phyloP scores from a whole-genome alignment of 78 protist genomes.

The Chrysochromulina tobinii region DNA sequence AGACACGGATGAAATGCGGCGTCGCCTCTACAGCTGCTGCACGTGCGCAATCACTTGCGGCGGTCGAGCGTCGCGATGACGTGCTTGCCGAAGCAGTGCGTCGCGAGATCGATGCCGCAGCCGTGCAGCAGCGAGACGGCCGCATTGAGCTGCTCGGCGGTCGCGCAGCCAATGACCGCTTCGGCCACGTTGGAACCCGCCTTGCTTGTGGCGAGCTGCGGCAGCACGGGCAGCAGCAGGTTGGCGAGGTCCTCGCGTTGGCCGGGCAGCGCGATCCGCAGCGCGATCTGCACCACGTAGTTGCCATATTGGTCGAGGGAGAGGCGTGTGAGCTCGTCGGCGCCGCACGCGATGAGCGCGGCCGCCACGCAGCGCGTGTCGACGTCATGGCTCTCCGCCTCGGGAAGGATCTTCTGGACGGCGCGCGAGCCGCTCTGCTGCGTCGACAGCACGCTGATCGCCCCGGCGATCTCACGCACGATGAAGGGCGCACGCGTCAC shows the following conservation, averaged over 20 bases:
- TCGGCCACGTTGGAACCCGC: slow-evolving; percentile 20
- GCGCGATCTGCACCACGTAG: slow-evolving; percentile 17
- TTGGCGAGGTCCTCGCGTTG: not conserved
- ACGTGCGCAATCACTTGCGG: too few relatives aligned
- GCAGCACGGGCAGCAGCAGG: not conserved
- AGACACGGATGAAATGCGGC: too few relatives aligned
- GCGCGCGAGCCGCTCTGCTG: slow-evolving; percentile 5
- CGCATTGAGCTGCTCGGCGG: not conserved
- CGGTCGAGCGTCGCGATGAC: too few relatives aligned
- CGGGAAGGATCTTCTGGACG: not conserved
- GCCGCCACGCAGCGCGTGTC: not conserved
- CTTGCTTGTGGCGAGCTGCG: not conserved
- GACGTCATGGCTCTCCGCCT: not conserved
- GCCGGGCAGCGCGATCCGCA: not conserved
- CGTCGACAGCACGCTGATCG: not conserved
- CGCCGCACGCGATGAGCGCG: not conserved
- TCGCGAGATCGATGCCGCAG: too few relatives aligned
- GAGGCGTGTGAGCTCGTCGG: not conserved
- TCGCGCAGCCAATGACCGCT: not conserved
- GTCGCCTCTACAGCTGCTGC: too few relatives aligned
- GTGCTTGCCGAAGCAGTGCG: too few relatives aligned
- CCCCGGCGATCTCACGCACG: not conserved
- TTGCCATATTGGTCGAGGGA: not conserved
- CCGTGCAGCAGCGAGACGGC: too few relatives aligned
- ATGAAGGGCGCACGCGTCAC: not conserved